Conservation (phyloP, 805 yeast genomes). For the Wickerhamomyces chaumierensis region DNA sequence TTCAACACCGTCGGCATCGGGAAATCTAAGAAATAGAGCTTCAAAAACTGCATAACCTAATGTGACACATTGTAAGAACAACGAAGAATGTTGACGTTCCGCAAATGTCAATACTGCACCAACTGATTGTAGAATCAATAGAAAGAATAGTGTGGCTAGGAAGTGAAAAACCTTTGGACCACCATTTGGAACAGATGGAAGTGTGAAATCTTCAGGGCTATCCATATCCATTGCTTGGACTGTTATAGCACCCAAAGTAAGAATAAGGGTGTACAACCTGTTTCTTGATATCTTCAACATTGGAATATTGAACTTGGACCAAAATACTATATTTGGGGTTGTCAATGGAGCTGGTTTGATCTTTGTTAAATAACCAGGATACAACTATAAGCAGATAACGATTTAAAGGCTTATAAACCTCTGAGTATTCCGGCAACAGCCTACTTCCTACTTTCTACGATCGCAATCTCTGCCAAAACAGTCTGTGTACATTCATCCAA, state of each 20-base stretch:
- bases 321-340: too few relatives aligned
- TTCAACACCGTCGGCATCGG: constrained; percentile 56
- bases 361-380: too few relatives aligned
- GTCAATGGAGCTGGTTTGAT: too few relatives aligned
- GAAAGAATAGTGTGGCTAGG: constrained; percentile 35
- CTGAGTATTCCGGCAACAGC: too few relatives aligned
- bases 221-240: constrained; percentile 21
- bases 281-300: background rate
- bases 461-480: too few relatives aligned
- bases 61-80: constrained; percentile 33
- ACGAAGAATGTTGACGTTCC: constrained; percentile 31
- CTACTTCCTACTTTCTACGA: too few relatives aligned
- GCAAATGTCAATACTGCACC: constrained; percentile 47
- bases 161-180: constrained; percentile 54
- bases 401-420: too few relatives aligned
- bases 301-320: background rate
- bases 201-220: constrained; percentile 19
- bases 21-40: constrained; percentile 44
- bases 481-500: too few relatives aligned
- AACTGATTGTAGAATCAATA: constrained; percentile 46
- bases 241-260: background rate
- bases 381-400: too few relatives aligned
- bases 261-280: background rate
- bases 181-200: constrained; percentile 31
- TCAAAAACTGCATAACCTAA: constrained; percentile 46